Evolutionary conservation across 768 basidiomycete genomes (phyloP), one percentile per base, ranked within the genome.

Genomic region (Boletus insuetus): DNA sequence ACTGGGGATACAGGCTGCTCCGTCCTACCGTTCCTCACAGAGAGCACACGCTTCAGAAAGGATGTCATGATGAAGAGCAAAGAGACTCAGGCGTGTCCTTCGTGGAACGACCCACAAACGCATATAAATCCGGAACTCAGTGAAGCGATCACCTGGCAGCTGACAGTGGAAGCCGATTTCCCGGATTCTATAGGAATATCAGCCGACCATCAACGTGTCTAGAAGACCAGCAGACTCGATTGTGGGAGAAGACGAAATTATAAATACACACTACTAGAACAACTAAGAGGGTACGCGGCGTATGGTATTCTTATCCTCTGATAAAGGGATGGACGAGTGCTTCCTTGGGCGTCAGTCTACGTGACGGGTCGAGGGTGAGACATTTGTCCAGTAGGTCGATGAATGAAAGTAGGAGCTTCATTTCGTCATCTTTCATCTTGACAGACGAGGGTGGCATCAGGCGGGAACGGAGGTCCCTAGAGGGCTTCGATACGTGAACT

Each of bases 341-440:
- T 66, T 98, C 96, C 65, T 87, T 85, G 2, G 95, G 94, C n/a
- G 85, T 85, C 32, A 97, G 83, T 64, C 96, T 76, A 68, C 92
- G 84, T 40, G 83, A 79, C 3, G 95, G 90, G 68, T 98, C 96
- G 16, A 99, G 79, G 20, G 83, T 77, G 26, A 97, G 77, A 69
- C 95, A 96, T 73, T 88, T 94, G 66, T 98, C 95, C 54, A 99
- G 71, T 43, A 98, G 71, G 69, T 98, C 95, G 46, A 96, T 81
- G 65, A 99, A 97, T 6, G 85, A 82, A 22, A 78, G 66, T 11
- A 97, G 60, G 60, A 91, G 69, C 72, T 91, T 91, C 65, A 79
- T 83, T 73, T 98, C 94, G 53, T 96, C 95, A 61, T 95, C 94
- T 64, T 86, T 89, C 69, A 92, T 74, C 73, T 91, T 91, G 35